Conservation (phyloP, 805 yeast genomes). For the Candida ovalis region DNA sequence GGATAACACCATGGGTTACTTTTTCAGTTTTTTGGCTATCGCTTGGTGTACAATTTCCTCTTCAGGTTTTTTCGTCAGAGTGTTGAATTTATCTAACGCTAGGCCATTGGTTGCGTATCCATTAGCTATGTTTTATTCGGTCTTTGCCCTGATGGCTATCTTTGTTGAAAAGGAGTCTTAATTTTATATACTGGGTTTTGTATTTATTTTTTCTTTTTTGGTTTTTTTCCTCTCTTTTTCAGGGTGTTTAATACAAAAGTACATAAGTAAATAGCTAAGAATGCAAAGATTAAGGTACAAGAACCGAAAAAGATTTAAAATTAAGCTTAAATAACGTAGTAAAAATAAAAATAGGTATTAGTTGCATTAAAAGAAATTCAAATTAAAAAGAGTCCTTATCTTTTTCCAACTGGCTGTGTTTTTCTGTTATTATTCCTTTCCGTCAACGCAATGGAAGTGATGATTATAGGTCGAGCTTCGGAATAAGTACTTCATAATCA, state of each 20-base stretch:
- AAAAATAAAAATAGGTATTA: neutral
- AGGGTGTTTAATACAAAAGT: neutral
- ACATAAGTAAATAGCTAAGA: neutral
- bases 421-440: conserved; percentile 1
- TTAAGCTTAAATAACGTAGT: neutral
- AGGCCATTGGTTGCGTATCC: conserved; percentile 93
- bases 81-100: conserved; percentile 77
- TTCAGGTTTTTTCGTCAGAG: conserved; percentile 87
- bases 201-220: too few relatives aligned
- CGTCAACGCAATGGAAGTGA: too few relatives aligned
- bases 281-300: too few relatives aligned
- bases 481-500: conserved; percentile 69
- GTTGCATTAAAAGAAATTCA: neutral
- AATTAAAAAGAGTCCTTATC: neutral
- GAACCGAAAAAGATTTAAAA: neutral
- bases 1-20: conserved; percentile 73
- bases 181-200: neutral
- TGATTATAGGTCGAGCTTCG: too few relatives aligned
- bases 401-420: conserved; percentile 9
- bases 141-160: conserved; percentile 93
- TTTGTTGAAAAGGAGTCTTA: conserved; percentile 41
- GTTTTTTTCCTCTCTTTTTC: neutral
- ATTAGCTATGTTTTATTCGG: conserved; percentile 82
- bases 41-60: conserved; percentile 92
- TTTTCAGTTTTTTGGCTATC: conserved; percentile 61